A percentile compares a stretch with the other conserved stretches of the same genome.
Conservation (phyloP, 257 asterid species). For the Solanum etuberosum region DNA sequence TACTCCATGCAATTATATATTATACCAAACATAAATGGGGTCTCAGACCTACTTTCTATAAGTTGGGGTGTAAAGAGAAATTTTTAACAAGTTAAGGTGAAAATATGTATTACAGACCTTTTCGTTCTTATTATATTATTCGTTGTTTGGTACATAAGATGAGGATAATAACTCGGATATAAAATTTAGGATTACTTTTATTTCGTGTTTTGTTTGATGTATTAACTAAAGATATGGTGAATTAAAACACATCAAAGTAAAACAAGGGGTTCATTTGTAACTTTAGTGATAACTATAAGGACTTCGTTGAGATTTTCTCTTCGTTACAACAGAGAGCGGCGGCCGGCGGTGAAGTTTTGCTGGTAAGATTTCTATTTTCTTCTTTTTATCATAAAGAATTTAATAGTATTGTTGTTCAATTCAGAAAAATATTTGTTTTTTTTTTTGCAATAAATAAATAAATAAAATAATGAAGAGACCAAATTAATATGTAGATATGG, state of each 20-base stretch:
- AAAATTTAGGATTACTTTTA: background rate
- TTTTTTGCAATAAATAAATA: background rate
- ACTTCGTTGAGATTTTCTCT: background rate
- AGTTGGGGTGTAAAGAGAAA: background rate
- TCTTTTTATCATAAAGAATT: background rate
- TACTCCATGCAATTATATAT: accelerated
- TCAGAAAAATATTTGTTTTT: background rate
- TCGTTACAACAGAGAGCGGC: background rate
- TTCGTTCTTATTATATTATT: too few relatives aligned
- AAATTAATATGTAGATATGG: background rate
- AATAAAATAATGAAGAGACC: background rate
- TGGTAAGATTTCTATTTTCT: background rate
- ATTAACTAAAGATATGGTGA: background rate
- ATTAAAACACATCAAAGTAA: background rate
- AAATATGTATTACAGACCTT: background rate
- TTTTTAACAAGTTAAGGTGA: background rate
- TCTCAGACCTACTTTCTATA: background rate
- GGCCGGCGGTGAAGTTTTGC: background rate
- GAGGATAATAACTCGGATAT: background rate
- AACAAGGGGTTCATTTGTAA: background rate
- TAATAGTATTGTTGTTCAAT: background rate
- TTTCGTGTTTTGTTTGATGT: background rate
- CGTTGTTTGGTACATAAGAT: background rate
- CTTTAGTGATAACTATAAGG: background rate
- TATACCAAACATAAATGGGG: background rate